Conservation (phyloP, 192 early-diverging fungal species). For the Linnemannia schmuckeri region DNA sequence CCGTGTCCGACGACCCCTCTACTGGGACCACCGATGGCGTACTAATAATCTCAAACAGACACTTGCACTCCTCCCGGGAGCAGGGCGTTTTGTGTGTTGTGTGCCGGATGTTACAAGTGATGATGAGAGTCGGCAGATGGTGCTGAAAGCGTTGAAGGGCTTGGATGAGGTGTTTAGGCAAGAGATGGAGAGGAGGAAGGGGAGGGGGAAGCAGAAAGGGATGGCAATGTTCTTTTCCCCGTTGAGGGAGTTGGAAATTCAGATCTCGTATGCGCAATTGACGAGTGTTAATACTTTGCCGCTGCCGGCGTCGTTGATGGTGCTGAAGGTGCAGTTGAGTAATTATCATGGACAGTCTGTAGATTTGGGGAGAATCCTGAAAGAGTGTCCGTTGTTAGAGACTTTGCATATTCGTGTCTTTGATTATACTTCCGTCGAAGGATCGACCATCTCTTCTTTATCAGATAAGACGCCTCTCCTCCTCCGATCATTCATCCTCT, state of each 20-base stretch:
- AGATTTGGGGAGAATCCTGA: neutral
- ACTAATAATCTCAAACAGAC: neutral
- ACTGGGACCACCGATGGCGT: neutral
- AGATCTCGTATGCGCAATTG: neutral
- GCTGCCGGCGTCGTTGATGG: neutral
- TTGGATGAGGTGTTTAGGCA: neutral
- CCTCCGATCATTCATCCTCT: neutral
- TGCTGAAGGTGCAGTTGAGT: neutral
- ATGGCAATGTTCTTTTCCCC: neutral
- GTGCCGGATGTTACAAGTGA: neutral
- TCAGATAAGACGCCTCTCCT: neutral
- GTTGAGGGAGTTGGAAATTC: neutral
- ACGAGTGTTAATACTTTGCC: neutral
- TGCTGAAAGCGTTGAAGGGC: neutral
- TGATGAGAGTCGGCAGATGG: neutral
- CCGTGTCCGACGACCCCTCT: neutral
- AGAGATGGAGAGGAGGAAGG: neutral
- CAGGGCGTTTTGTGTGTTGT: neutral
- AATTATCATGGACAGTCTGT: neutral
- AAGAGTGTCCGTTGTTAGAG: neutral
- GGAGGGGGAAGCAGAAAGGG: neutral
- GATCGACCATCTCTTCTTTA: neutral
- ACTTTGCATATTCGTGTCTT: neutral
- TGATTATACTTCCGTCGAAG: neutral
- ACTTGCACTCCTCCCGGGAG: neutral